phyloP scores from a whole-genome alignment of 2,329 filamentous ascomycete genomes.

The Cryphonectria carpinicola region DNA sequence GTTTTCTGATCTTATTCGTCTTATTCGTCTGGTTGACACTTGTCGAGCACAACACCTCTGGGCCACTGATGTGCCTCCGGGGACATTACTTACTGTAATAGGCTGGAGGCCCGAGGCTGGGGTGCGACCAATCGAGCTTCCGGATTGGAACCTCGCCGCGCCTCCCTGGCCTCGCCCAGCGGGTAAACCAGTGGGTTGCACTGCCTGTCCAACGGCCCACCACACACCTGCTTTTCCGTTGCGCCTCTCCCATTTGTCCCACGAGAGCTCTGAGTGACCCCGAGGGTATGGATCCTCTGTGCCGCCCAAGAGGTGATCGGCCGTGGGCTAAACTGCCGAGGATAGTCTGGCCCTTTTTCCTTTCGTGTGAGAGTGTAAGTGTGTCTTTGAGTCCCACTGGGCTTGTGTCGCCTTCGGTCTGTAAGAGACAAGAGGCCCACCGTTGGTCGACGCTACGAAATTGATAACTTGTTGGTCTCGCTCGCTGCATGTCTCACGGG shows the following conservation, averaged over 20 bases:
- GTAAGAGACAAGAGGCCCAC: background rate
- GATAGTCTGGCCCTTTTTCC: background rate
- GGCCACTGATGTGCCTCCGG: slow-evolving; percentile 20
- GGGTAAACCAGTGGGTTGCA: slow-evolving; percentile 20
- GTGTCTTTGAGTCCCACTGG: background rate
- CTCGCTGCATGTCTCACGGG: slow-evolving; percentile 19
- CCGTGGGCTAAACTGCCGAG: slow-evolving; percentile 1
- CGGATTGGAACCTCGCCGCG: slow-evolving; percentile 16
- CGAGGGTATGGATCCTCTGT: background rate
- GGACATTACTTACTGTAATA: slow-evolving; percentile 20
- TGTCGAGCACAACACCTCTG: background rate
- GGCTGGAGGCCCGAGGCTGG: slow-evolving; percentile 21
- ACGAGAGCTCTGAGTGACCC: background rate
- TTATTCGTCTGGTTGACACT: slow-evolving; percentile 13
- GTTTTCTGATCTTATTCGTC: slow-evolving; percentile 3
- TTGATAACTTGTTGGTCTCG: slow-evolving; percentile 2
- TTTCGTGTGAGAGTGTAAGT: background rate
- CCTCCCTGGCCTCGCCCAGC: slow-evolving; percentile 23
- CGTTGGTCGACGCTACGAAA: slow-evolving; percentile 5
- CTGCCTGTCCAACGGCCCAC: slow-evolving; percentile 10
- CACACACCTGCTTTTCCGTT: slow-evolving; percentile 1
- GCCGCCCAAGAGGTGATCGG: background rate
- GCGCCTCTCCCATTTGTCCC: slow-evolving; percentile 26
- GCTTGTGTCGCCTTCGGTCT: background rate
- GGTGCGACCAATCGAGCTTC: slow-evolving; percentile 26